Conservation (phyloP, 2,329 filamentous ascomycete genomes). For the Chaetomiaceae sp. region DNA sequence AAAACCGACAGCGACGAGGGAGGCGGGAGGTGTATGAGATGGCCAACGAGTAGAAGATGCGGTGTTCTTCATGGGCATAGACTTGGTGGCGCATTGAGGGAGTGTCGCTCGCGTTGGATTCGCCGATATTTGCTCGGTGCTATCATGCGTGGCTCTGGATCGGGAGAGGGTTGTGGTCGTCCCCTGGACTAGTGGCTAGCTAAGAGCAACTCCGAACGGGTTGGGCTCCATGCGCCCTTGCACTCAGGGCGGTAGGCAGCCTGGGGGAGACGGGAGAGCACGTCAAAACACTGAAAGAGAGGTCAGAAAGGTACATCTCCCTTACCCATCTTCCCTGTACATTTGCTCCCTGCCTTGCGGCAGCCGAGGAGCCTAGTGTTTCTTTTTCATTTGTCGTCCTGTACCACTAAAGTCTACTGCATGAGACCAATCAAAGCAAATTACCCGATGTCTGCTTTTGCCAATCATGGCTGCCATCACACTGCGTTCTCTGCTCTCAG, state of each 20-base stretch:
- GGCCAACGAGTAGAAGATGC: not conserved
- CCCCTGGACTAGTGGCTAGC: not conserved
- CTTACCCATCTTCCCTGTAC: slow-evolving; percentile 13
- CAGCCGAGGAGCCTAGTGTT: slow-evolving; percentile 7
- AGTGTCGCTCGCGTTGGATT: slow-evolving; percentile 4
- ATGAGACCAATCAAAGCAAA: slow-evolving; percentile 16
- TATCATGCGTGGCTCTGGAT: slow-evolving; percentile 8
- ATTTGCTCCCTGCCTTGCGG: slow-evolving; percentile 6
- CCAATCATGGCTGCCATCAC: slow-evolving; percentile 12
- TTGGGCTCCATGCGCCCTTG: not conserved
- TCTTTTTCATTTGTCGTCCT: slow-evolving; percentile 17
- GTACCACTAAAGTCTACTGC: slow-evolving; percentile 17
- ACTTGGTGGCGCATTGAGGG: slow-evolving; percentile 14
- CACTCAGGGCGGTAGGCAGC: not conserved
- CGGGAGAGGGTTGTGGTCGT: slow-evolving; percentile 2
- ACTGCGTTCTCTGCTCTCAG: not conserved
- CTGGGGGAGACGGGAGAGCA: slow-evolving; percentile 5
- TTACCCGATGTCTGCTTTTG: slow-evolving; percentile 6
- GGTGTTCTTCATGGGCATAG: slow-evolving; percentile 12
- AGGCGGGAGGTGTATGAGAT: not conserved
- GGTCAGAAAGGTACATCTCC: slow-evolving; percentile 6
- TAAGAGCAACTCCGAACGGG: not conserved
- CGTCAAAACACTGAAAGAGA: not conserved
- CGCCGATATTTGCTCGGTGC: slow-evolving; percentile 7
- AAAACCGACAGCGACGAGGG: no score